Evolutionary conservation across 345 rosid species (phyloP), one percentile per base, ranked within the genome.

Genomic region (Ailanthus altissimus): DNA sequence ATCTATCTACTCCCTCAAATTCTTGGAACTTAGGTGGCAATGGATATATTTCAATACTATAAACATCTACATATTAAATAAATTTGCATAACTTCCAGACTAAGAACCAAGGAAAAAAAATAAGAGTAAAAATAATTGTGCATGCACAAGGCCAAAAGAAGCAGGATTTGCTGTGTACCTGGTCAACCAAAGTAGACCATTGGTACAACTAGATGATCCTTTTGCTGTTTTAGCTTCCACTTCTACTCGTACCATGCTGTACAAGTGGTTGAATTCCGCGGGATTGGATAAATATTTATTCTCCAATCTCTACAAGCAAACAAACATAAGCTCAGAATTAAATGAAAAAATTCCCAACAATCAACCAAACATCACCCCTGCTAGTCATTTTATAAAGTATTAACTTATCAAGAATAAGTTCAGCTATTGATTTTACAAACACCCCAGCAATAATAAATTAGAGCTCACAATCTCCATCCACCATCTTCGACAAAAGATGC

Each of bases 141-240:
- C 49, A 71, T 53, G 5, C 59, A 70, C 47, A 54, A 20, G 5
- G 38, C 32, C 47, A 67, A 18, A 66, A 11, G 6, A 79, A 23
- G 66, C 28, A 61, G 36, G 3, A 57, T 61, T 2, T 32, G 23
- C 26, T 8, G n/a, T 50, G 62, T 76, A 92, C 98, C 98, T 91
- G 64, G 99, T 93, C 74, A 96, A 76, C 99, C 99, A 96, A 81
- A 96, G 98, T 81, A 96, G 94, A 75, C 98, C 98, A 76, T 90
- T 93, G 75, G 97, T 90, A 85, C 97, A 96, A 69, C 98, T 93
- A 65, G 98, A 92, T 47, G 99, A 93, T 74, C 84, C 89, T 79
- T 90, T 92, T 3, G 97, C 91, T 9, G 91, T 90, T 80, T 91
- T 90, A 57, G 92, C 88, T 72, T 86, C 91, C 75, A 93, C 84